Base-by-base conservation (phyloP, 2,329 filamentous ascomycete species). In the Cytospora schulzeri region DNA sequence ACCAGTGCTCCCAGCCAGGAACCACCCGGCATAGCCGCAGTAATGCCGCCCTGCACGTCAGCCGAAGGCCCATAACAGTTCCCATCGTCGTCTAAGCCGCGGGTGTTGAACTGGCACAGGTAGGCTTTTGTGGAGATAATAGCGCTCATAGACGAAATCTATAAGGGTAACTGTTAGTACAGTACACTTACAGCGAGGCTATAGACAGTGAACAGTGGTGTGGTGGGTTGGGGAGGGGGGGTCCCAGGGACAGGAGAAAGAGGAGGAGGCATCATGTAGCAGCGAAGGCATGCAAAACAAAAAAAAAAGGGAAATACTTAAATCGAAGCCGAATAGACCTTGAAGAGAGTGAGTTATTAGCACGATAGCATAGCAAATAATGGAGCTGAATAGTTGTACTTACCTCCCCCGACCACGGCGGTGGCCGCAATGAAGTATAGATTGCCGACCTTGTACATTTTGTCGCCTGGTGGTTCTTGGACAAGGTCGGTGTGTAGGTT, bases 11-110 rank as follows among this genome's bases (percentile, higher is more conserved):
- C 89, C 28, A 88, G 74, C 78, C 87, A 91, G 0, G 88, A 91
- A 38, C 89, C 89, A 60, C 83, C 88, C 26, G 89, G 85, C 87
- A 91, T 91, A 57, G 87, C 79, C 26, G 89, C 88, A 0, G 86
- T 88, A 71, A 91, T 91, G 56, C 86, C 86, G 67, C 87, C 87
- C 72, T 86, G 85, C 0, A 81, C 76, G 62, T 76, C 72, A 48
- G 79, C 72, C 15, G 72, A 74, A 4, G 85, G 86, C 38, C 86
- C 86, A 19, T 77, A 80, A 73, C 83, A 87, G 51, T 69, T 60
- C 22, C 73, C 75, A 1, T 74, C 63, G 11, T 76, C 73, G 11
- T 77, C 76, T 66, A 68, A 64, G 8, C 76, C 76, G 66, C 69
- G 71, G 48, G 77, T 72, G 68, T 80, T 79, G 70, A 79, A 80